Percentiles rank a stretch among this genome's conserved stretches.
phyloP scores from a whole-genome alignment of 75 land plant species.

The Cunninghamia lanceolata region DNA sequence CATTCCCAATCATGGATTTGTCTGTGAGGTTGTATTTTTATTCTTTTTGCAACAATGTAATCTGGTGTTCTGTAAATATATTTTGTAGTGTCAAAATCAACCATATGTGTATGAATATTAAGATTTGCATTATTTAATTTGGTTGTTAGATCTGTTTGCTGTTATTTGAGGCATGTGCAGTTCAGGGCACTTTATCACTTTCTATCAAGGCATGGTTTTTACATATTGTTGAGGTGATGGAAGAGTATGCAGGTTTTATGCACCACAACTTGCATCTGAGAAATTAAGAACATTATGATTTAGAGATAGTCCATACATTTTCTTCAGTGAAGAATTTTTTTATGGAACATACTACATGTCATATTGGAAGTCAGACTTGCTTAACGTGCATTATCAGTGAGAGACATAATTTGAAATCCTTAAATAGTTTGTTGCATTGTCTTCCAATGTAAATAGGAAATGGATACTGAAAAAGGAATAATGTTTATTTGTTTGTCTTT shows the following conservation, averaged over 20 bases:
- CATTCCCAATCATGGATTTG: neutral
- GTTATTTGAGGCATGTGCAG: neutral
- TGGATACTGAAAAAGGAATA: neutral
- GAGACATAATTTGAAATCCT: neutral
- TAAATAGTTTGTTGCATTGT: neutral
- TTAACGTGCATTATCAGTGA: neutral
- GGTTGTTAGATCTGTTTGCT: neutral
- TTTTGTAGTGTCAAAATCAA: neutral
- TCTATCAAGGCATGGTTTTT: neutral
- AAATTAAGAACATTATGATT: neutral
- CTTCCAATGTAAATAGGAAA: neutral
- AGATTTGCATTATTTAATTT: neutral
- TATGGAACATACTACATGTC: neutral
- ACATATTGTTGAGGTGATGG: neutral
- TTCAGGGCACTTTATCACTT: neutral
- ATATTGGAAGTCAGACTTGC: neutral
- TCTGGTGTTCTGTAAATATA: neutral
- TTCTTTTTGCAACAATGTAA: neutral
- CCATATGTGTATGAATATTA: neutral
- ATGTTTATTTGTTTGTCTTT: neutral
- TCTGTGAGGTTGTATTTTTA: neutral
- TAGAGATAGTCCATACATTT: neutral
- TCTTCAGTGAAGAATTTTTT: neutral
- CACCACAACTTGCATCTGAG: neutral
- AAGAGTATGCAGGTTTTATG: neutral